Base-by-base conservation (phyloP, 2,329 filamentous ascomycete species). In the Cladosporium sp. region DNA sequence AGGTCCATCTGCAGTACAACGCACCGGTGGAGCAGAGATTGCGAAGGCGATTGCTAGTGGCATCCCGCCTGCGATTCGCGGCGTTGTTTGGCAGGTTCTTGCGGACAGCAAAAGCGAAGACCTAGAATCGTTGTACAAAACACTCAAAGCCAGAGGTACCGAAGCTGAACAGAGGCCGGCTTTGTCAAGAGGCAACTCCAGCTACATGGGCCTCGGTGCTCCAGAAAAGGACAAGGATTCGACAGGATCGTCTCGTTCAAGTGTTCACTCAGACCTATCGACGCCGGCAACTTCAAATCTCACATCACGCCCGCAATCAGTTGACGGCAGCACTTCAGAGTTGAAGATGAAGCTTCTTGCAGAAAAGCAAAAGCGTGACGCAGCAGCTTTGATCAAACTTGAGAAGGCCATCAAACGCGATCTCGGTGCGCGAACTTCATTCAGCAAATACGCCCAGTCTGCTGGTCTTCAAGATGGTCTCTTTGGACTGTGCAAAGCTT, bases 41-140 rank as follows among this genome's bases (percentile, higher is more conserved):
- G 97, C 94, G 75, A 88, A 86, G 70, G 93, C 95, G 25, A 97
- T 99, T 71, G 91, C 94, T 58, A 91, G 90, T 46, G 95, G 95
- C 34, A 99, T 99, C 65, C 95, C 95, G 1, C 93, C 90, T 70
- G 94, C 93, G 3, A 97, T 99, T 67, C 89, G 95, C 66, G 96
- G 95, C n/a, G 95, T 99, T 2, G 93, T 99, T 59, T 99, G 95
- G 95, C 95, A 99, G 79, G 94, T 98, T 8, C 82, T 99, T 67
- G 93, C 95, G 3, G 92, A 97, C 75, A 97, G 93, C 80, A 96
- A 97, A 78, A 96, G 92, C 71, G 90, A 94, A 67, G 92, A 96
- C 53, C 81, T 99, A 21, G 95, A 99, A 78, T 80, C 84, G 18
- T 86, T 93, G n/a, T 99, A 98, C 79, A 87, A 85, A 69, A 93